Base-by-base conservation (phyloP, 2,329 filamentous ascomycete species). In the Leptodontidium sp. region DNA sequence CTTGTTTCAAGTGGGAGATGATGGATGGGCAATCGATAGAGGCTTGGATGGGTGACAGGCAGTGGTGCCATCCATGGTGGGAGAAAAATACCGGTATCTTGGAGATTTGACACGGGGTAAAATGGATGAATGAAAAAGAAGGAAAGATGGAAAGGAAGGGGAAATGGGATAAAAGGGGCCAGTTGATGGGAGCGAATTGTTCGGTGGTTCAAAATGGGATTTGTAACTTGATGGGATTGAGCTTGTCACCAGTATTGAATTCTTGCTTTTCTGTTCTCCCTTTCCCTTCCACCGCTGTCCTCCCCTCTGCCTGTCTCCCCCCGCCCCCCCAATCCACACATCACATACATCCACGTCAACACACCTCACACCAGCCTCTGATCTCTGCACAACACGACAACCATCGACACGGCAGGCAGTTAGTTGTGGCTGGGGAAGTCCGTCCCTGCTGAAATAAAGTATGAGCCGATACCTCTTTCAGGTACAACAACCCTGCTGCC, bases 391-490 rank as follows among this genome's bases (percentile, higher is more conserved):
- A 21, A 21, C 21, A 21, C 21, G 29, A 1, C 6, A 32, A 32
- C 29, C 29, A 32, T 32, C 29, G 29, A 32, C 29, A 32, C 29
- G 29, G 52, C 52, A 29, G 29, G 3, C 26, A 43, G 38, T 12
- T 59, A 43, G 38, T 12, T 59, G 55, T 59, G 55, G 55, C 55
- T 40, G 55, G 55, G 55, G 38, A 59, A 52, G 9, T 4, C 35
- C 15, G 35, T 32, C 55, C 55, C 55, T 24, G 55, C 55, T 59
- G 55, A 43, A 59, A 40, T 59, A 59, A 21, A 59, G 55, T 59
- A 59, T 40, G 35, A 17, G 17, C n/a, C 55, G 14, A 59, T 59
- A 43, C 55, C 24, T 1, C n/a, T 40, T 43, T 59, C 55, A 59
- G 55, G 55, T 43, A 24, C 55, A 59, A 43, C 21, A 43, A 59